Conservation (phyloP, 371 early-diverging fungal genomes). For the Mortierella sp. region DNA sequence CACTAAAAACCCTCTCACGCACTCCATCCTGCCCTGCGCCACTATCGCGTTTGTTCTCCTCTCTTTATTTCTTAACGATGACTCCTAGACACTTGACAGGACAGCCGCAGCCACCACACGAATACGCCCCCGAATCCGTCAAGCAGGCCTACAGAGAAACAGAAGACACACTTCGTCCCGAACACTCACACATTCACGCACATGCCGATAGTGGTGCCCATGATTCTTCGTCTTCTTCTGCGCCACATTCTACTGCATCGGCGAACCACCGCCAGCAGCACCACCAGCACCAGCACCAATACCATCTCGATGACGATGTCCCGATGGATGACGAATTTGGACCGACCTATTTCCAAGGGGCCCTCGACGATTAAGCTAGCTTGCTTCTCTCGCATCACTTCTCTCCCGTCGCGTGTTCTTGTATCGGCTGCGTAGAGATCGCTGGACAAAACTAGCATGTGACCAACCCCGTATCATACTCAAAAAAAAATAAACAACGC, state of each 20-base stretch:
- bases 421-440: not conserved
- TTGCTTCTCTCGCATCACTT: not conserved
- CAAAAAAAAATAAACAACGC: not conserved
- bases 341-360: slow-evolving; percentile 38
- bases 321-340: slow-evolving; percentile 53
- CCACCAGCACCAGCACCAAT: slow-evolving; percentile 1
- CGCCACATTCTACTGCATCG: not conserved
- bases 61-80: not conserved
- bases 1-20: not conserved
- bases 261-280: not conserved
- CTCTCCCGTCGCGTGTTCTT: not conserved
- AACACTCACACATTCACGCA: not conserved
- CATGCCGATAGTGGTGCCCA: not conserved
- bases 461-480: too few species aligned
- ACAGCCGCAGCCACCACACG: slow-evolving; percentile 36
- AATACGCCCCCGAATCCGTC: slow-evolving; percentile 20
- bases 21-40: not conserved
- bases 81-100: slow-evolving; percentile 49
- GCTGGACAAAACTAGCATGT: too few species aligned
- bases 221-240: not conserved
- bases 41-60: too few species aligned
- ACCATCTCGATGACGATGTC: slow-evolving; percentile 5
- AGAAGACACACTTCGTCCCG: not conserved
- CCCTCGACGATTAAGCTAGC: slow-evolving; percentile 1
- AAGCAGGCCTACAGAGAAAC: slow-evolving; percentile 26